Conservation (phyloP, 2,329 filamentous ascomycete species). For the Sclerotinia subarctica region DNA sequence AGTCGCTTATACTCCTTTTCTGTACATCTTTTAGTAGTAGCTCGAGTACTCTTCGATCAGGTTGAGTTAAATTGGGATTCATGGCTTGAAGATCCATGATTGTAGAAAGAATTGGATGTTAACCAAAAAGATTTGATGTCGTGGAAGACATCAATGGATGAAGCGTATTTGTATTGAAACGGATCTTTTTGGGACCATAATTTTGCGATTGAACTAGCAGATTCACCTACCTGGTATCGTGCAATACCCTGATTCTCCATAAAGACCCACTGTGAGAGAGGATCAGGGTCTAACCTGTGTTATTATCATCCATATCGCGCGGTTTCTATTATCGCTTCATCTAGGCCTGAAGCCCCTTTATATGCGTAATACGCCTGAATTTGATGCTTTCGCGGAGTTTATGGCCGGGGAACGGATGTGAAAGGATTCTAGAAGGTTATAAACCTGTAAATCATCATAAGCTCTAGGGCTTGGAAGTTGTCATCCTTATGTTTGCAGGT, state of each 20-base stretch:
- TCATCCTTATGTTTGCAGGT: not conserved
- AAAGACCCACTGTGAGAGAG: slow-evolving; percentile 3
- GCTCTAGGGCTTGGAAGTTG: not conserved
- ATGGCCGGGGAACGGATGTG: not conserved
- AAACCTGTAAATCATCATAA: not conserved
- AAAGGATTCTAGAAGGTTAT: not conserved
- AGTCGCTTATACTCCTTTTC: not conserved
- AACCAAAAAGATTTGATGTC: not conserved
- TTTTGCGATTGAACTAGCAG: slow-evolving; percentile 11
- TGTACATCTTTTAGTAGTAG: slow-evolving; percentile 14
- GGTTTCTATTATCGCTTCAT: slow-evolving; percentile 1
- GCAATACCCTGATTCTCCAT: not conserved
- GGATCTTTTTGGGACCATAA: slow-evolving; percentile 7
- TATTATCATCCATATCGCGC: not conserved
- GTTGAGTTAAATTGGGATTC: slow-evolving; percentile 15
- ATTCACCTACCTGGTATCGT: slow-evolving; percentile 5
- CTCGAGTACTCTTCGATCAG: slow-evolving; percentile 20
- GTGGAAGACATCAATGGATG: not conserved
- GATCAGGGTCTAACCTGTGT: slow-evolving; percentile 1
- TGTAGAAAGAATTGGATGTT: slow-evolving; percentile 4
- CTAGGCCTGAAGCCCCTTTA: slow-evolving; percentile 5
- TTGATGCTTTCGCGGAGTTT: not conserved
- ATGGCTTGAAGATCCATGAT: slow-evolving; percentile 20
- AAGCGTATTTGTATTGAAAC: slow-evolving; percentile 3
- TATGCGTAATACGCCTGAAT: not conserved